phyloP scores from a whole-genome alignment of 208 protist genomes.

The Wallacemonas sp. region DNA sequence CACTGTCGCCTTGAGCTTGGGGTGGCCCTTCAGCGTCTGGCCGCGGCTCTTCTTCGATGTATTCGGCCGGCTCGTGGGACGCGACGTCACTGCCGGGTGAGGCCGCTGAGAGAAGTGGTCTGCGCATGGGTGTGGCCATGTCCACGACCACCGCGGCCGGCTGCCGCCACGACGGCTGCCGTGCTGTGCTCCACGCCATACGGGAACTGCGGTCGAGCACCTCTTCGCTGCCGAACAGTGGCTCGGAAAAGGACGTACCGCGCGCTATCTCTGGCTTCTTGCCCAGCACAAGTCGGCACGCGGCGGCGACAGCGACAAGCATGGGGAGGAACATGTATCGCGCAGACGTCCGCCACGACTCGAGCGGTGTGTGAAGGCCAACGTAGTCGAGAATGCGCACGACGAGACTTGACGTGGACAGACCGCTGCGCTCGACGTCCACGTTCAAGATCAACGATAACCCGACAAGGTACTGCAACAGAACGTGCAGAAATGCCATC shows the following conservation, averaged over 20 bases:
- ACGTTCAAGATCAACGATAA: neutral
- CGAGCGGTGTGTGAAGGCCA: neutral
- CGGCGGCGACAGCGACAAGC: neutral
- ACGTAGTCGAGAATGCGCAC: neutral
- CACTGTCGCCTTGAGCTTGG: too few species aligned
- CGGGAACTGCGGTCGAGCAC: too few species aligned
- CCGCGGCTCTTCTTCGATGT: neutral
- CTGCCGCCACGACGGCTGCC: too few species aligned
- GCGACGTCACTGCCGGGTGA: too few species aligned
- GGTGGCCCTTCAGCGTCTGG: too few species aligned
- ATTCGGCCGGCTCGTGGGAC: conserved; percentile 4
- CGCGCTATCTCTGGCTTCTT: too few species aligned
- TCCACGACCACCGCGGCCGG: too few species aligned
- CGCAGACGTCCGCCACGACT: neutral
- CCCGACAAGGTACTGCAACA: neutral
- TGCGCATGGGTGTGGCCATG: too few species aligned
- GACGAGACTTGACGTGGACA: neutral
- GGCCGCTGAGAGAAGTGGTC: too few species aligned
- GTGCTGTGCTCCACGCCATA: too few species aligned
- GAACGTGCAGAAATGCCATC: neutral
- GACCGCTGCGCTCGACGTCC: neutral
- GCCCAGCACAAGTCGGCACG: neutral
- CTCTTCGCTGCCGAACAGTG: too few species aligned
- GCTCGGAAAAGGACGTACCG: too few species aligned
- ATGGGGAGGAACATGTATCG: conserved; percentile 5